Conservation (phyloP, 2,329 filamentous ascomycete species). For the Sarocladium strictum region DNA sequence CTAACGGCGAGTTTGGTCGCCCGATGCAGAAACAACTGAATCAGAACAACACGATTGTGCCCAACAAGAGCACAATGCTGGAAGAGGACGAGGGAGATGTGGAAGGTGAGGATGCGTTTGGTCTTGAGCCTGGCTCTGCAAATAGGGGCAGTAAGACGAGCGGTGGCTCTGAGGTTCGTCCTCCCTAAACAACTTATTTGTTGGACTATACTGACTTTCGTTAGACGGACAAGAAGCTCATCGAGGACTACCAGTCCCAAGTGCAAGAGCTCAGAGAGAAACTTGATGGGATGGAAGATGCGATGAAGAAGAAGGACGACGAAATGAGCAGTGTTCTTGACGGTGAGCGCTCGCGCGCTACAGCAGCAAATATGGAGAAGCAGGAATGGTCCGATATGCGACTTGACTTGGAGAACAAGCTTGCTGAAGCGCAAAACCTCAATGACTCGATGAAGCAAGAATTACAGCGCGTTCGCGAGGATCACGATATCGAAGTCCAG, state of each 20-base stretch:
- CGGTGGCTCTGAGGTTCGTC: conserved; percentile 34
- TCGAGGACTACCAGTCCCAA: conserved; percentile 76
- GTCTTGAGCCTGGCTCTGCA: conserved; percentile 23
- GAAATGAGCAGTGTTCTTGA: conserved; percentile 58
- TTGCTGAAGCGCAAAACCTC: conserved; percentile 68
- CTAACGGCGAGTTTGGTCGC: conserved; percentile 61
- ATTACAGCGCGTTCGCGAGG: conserved; percentile 64
- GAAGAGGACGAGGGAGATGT: conserved; percentile 79
- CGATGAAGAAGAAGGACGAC: conserved; percentile 64
- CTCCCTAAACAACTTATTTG: no score
- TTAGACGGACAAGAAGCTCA: conserved; percentile 61
- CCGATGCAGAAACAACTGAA: conserved; percentile 79
- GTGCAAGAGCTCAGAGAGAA: conserved; percentile 69
- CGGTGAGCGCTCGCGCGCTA: conserved; percentile 48
- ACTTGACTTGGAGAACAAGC: conserved; percentile 62
- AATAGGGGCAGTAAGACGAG: conserved; percentile 26
- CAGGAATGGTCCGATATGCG: conserved; percentile 65
- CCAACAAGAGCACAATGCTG: conserved; percentile 95
- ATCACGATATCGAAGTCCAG: conserved; percentile 59
- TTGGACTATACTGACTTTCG: background rate
- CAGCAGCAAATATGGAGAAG: conserved; percentile 54
- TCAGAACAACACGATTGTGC: conserved; percentile 92
- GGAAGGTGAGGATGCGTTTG: conserved; percentile 56
- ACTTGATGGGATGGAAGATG: conserved; percentile 63
- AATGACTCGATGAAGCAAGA: conserved; percentile 76